phyloP scores from a whole-genome alignment of 768 basidiomycete genomes.

The Boletus huronensis region DNA sequence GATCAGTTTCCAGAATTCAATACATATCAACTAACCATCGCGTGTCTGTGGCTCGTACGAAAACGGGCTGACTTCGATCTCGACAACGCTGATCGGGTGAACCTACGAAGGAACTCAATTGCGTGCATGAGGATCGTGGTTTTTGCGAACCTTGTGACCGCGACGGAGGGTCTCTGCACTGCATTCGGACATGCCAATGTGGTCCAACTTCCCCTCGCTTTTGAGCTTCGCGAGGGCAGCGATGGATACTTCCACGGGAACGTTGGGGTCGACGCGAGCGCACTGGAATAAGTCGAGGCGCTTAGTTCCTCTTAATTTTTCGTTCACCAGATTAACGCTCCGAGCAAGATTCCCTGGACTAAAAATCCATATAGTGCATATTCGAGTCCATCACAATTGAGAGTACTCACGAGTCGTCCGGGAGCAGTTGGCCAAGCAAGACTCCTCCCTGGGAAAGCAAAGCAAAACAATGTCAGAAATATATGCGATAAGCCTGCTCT shows the following conservation, averaged over 20 bases:
- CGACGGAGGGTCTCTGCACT: slow-evolving; percentile 45
- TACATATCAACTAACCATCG: slow-evolving; percentile 28
- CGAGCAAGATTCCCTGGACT: slow-evolving; percentile 41
- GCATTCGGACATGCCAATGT: slow-evolving; percentile 60
- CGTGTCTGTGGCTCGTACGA: slow-evolving; percentile 51
- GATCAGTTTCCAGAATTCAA: background rate
- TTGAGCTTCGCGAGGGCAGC: slow-evolving; percentile 40
- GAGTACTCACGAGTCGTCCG: slow-evolving; percentile 32
- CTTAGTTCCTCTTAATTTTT: slow-evolving; percentile 48
- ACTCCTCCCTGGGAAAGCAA: slow-evolving; percentile 22
- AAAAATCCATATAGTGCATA: background rate
- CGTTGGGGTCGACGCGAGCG: slow-evolving; percentile 44
- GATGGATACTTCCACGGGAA: slow-evolving; percentile 46
- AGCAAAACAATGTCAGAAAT: background rate
- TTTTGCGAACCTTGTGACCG: slow-evolving; percentile 21
- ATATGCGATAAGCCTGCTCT: background rate
- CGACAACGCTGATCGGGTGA: slow-evolving; percentile 53
- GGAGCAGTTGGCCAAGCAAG: background rate
- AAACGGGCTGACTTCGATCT: slow-evolving; percentile 68
- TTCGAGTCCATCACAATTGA: background rate
- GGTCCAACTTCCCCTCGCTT: slow-evolving; percentile 35
- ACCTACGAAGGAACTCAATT: slow-evolving; percentile 33
- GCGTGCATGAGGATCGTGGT: too few species aligned
- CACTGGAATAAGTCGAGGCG: slow-evolving; percentile 59
- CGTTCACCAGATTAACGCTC: slow-evolving; percentile 44